A percentile compares a stretch with the other conserved stretches of the same genome.
These are phyloP conservation scores for Alternaria panax DNA, from an alignment of 2,329 filamentous ascomycete genomes.

Conservation along the genomic window DNA sequence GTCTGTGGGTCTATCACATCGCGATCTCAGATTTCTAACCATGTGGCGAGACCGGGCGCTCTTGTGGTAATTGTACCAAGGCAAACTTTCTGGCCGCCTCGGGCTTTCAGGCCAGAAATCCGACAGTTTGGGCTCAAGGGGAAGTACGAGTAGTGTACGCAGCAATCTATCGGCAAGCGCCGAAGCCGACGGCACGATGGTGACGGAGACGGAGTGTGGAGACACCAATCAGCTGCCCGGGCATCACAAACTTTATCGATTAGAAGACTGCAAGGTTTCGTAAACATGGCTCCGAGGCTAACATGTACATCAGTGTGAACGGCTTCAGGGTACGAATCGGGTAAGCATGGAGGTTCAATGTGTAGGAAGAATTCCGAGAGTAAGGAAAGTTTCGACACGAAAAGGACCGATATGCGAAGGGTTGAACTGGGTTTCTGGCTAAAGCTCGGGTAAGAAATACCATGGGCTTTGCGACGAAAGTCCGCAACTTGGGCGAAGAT, in stretches of 20 bases:
- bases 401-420: conserved; percentile 10
- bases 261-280: conserved; percentile 3
- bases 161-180: neutral
- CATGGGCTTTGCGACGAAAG: conserved; percentile 2
- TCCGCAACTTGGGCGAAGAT: conserved; percentile 12
- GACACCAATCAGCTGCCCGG: neutral
- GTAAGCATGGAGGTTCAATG: conserved; percentile 11
- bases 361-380: neutral
- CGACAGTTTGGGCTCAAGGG: neutral
- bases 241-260: conserved; percentile 12
- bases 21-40: neutral
- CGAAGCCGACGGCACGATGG: neutral
- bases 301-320: conserved; percentile 8
- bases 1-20: neutral
- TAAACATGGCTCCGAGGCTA: conserved; percentile 3
- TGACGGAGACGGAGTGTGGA: neutral
- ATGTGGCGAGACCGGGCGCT: conserved; percentile 4
- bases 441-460: conserved; percentile 1
- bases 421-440: conserved; percentile 9
- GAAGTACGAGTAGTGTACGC: neutral
- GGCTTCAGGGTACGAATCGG: conserved; percentile 9
- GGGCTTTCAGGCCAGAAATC: neutral
- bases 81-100: neutral
- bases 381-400: conserved; percentile 12
- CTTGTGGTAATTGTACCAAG: neutral